phyloP scores from a whole-genome alignment of 257 asterid species.

The Nicotiana noctiflora region DNA sequence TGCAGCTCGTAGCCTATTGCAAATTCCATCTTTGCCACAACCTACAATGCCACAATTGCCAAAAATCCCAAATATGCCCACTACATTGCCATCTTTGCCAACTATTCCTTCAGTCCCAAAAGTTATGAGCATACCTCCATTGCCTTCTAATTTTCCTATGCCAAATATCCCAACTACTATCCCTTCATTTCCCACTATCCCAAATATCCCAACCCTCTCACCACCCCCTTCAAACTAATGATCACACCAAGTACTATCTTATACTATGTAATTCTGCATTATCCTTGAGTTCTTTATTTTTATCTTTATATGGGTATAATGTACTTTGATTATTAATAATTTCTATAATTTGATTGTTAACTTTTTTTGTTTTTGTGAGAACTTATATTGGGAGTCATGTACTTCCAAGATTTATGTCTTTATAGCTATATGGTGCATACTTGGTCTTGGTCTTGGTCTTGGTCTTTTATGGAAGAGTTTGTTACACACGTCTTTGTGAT shows the following conservation, averaged over 20 bases:
- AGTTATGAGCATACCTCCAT: background rate
- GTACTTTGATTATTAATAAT: background rate
- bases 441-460: too few species aligned
- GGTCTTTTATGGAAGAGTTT: background rate
- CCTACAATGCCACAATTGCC: background rate
- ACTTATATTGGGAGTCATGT: background rate
- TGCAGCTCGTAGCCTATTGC: background rate
- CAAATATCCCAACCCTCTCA: background rate
- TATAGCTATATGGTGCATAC: background rate
- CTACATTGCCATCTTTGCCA: background rate
- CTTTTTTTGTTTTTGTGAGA: background rate
- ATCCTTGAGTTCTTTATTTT: background rate
- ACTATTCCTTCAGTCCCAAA: background rate
- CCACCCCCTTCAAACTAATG: background rate
- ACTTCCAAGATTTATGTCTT: background rate
- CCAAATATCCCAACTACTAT: background rate
- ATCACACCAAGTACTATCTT: background rate
- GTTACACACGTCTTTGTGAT: too few species aligned
- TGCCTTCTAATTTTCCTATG: background rate
- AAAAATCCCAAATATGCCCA: background rate
- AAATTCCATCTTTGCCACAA: background rate
- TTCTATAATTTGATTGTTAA: background rate
- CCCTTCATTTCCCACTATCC: background rate
- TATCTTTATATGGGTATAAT: background rate
- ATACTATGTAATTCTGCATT: background rate